Base-by-base conservation (phyloP, 1,139 yeast species). In the Debaryomycetaceae sp. region DNA sequence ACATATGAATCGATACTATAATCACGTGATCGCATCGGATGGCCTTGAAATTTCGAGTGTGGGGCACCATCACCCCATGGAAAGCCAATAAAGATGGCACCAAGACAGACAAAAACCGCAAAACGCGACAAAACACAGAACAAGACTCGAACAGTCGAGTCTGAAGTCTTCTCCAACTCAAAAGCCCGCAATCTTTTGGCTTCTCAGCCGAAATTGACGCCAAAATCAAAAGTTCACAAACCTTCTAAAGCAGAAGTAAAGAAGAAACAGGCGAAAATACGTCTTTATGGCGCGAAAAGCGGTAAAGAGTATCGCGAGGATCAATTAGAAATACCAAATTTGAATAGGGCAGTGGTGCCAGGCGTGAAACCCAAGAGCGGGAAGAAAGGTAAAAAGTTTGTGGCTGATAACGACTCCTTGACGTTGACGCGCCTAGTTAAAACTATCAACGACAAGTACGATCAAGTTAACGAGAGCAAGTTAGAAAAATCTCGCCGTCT, bases 381-480 rank as follows among this genome's bases (percentile, higher is more conserved):
- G 30, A 90, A 87, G 55, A 90, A 87, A 58, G 97, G 97, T 30
- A 90, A 90, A 62, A 79, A 78, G 45, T 86, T 87, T 53, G 77
- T 86, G 18, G 80, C 59, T 29, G 92, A 82, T 47, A 64, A 72
- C 37, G 90, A 82, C 46, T 53, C 74, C 21, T 58, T 81, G 44
- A 68, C 73, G 28, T 43, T 77, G 49, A 71, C 65, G 37, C 67
- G 93, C 52, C 65, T 90, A 38, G 75, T 86, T 30, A 77, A 74
- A 43, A 73, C 80, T 20, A 86, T 90, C 30, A 85, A 86, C 42
- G 94, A 86, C 47, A 73, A 77, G 37, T 68, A 77, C 40, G 96
- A 87, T 43, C 68, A 73, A 29, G 72, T 74, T n/a, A 78, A 81
- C 44, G 95, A 92, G 45, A 80, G 94, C 41, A 87, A 86, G 53